Conservation (phyloP, 1,284 basidiomycete genomes). For the Tilletia caries region DNA sequence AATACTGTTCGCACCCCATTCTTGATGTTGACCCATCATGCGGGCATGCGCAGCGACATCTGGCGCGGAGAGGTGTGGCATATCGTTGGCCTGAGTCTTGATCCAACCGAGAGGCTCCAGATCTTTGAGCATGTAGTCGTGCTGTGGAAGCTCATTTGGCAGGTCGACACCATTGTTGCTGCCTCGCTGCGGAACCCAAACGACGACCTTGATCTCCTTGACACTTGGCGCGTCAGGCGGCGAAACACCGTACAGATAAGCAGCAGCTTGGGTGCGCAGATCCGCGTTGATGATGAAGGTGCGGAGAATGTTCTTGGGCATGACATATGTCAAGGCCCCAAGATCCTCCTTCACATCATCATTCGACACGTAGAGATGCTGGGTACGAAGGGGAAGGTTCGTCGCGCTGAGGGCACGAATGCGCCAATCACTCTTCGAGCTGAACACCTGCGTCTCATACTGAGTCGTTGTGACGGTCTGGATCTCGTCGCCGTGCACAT, state of each 20-base stretch:
- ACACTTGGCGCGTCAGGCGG: conserved; percentile 96
- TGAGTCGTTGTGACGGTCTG: conserved; percentile 95
- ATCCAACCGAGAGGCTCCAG: conserved; percentile 96
- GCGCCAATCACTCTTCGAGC: conserved; percentile 98
- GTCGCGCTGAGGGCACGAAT: conserved; percentile 93
- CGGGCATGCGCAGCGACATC: conserved; percentile 96
- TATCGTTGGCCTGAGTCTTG: conserved; percentile 73
- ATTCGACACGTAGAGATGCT: conserved; percentile 98
- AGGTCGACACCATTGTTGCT: conserved; percentile 90
- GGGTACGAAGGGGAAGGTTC: conserved; percentile 88
- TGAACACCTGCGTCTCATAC: conserved; percentile 96
- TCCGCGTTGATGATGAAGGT: conserved; percentile 92
- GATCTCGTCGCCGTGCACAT: conserved; percentile 94
- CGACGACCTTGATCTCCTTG: conserved; percentile 96
- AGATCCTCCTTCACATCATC: conserved; percentile 98
- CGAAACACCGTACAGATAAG: conserved; percentile 84
- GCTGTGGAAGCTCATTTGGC: conserved; percentile 78
- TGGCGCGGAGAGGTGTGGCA: conserved; percentile 69
- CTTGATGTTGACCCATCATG: conserved; percentile 90
- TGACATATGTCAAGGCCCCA: conserved; percentile 85
- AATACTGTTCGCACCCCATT: conserved; percentile 90
- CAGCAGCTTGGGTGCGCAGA: conserved; percentile 91
- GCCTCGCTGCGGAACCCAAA: conserved; percentile 92
- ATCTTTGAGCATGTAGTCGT: conserved; percentile 90
- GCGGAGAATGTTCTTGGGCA: conserved; percentile 94